phyloP scores from a whole-genome alignment of 441 rosid species.

The Pelargonium fulgidum region DNA sequence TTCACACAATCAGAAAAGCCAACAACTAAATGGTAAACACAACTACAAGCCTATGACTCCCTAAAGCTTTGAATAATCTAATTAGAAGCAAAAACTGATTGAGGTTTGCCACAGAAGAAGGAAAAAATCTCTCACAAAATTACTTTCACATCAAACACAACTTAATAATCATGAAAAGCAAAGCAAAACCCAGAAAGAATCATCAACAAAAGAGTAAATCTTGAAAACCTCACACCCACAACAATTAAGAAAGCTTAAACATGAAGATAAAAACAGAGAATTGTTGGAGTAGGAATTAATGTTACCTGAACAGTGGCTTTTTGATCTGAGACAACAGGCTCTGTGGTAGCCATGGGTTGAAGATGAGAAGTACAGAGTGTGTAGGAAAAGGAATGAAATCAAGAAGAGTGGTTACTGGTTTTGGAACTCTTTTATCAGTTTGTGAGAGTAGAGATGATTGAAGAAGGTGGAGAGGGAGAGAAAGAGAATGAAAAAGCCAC shows the following conservation, averaged over 20 bases:
- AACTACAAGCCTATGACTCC: neutral
- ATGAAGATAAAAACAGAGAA: neutral
- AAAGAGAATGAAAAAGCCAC: neutral
- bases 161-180: neutral
- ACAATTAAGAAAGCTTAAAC: neutral
- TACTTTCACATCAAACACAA: neutral
- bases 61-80: neutral
- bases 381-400: too few species aligned
- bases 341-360: conserved; percentile 10
- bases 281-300: neutral
- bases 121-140: too few species aligned
- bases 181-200: neutral
- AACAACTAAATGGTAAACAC: too few species aligned
- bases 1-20: too few species aligned
- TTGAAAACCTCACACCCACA: neutral
- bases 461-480: neutral
- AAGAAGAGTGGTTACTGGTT: neutral
- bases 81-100: neutral
- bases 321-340: conserved; percentile 26
- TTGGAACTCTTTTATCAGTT: neutral
- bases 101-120: neutral
- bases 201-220: neutral
- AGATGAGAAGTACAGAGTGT: neutral
- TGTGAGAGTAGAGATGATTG: neutral
- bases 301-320: conserved; percentile 9